These are phyloP conservation scores for Apiospora kogelbergensis DNA, from an alignment of 2,329 filamentous ascomycete species.

Conservation along the genomic window DNA sequence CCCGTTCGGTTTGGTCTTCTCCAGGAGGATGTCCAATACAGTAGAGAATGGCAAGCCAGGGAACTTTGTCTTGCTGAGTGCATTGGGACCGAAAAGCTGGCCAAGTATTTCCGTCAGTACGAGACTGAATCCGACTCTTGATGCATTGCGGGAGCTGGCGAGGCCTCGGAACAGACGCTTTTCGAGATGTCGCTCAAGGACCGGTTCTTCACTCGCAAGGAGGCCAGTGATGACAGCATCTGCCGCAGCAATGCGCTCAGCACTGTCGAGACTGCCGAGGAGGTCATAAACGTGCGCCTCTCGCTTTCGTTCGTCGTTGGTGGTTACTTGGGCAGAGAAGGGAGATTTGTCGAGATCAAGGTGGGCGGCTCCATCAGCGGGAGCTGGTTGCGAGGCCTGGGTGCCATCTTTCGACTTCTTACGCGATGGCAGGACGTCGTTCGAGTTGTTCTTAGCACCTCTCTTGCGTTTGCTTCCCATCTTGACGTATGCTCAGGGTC, in stretches of 20 bases:
- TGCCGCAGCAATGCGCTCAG: conserved; percentile 58
- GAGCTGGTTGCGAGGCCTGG: not conserved
- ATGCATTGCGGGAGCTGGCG: conserved; percentile 85
- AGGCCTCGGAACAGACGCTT: conserved; percentile 81
- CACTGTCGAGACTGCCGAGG: conserved; percentile 58
- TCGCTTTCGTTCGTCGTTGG: conserved; percentile 53
- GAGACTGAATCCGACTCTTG: conserved; percentile 84
- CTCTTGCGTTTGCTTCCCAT: conserved; percentile 47
- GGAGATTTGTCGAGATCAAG: conserved; percentile 39
- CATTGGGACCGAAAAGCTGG: conserved; percentile 61
- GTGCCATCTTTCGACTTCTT: conserved; percentile 38
- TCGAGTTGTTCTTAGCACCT: conserved; percentile 28
- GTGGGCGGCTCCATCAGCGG: conserved; percentile 19
- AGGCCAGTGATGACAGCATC: conserved; percentile 58
- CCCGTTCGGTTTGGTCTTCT: conserved; percentile 55
- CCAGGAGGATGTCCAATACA: conserved; percentile 51
- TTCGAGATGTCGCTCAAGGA: conserved; percentile 59
- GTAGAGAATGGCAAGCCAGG: conserved; percentile 55
- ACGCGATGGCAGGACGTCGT: conserved; percentile 30
- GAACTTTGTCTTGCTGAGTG: conserved; percentile 48
- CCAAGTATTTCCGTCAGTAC: conserved; percentile 80
- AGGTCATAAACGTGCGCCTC: conserved; percentile 62
- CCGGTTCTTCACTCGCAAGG: conserved; percentile 50
- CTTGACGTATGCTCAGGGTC: conserved; percentile 10
- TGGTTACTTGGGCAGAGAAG: conserved; percentile 50